Percentiles rank a stretch among this genome's conserved stretches.
These are phyloP conservation scores for Ailanthus altissimus DNA, from an alignment of 345 rosid genomes.

Conservation along the genomic window DNA sequence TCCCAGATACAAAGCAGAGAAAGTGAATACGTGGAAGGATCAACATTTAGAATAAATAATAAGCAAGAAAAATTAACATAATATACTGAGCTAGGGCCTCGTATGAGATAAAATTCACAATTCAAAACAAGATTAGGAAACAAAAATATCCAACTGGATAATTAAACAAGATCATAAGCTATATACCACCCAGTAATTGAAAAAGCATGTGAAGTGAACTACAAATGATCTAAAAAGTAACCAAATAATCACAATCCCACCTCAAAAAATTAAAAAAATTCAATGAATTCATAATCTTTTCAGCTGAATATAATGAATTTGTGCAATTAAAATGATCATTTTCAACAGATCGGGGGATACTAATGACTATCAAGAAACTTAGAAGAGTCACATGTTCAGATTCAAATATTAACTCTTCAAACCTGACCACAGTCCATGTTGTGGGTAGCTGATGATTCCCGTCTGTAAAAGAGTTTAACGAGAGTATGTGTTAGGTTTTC, in stretches of 20 bases:
- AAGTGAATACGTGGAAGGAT: background rate
- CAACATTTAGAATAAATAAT: background rate
- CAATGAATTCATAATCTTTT: background rate
- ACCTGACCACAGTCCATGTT: conserved; percentile 5
- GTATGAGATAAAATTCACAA: background rate
- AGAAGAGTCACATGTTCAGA: background rate
- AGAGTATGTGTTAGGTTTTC: background rate
- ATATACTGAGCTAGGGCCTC: background rate
- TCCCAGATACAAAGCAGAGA: conserved; percentile 15
- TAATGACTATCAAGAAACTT: background rate
- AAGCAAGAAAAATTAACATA: background rate
- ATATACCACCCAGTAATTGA: conserved; percentile 3
- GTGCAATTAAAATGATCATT: background rate
- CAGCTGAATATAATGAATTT: background rate
- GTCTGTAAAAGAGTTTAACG: background rate
- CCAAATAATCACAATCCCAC: background rate
- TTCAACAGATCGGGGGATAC: conserved; percentile 5
- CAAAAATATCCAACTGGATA: conserved; percentile 1
- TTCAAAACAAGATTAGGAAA: conserved; percentile 1
- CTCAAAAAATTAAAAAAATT: background rate
- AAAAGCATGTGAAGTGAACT: background rate
- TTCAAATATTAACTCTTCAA: background rate
- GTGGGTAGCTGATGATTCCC: background rate
- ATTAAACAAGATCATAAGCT: conserved; percentile 12
- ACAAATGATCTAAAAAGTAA: background rate